Percentiles rank a stretch among this genome's conserved stretches.
These are phyloP conservation scores for Hortiboletus flavorubellus DNA, from an alignment of 768 basidiomycete species.

Conservation along the genomic window DNA sequence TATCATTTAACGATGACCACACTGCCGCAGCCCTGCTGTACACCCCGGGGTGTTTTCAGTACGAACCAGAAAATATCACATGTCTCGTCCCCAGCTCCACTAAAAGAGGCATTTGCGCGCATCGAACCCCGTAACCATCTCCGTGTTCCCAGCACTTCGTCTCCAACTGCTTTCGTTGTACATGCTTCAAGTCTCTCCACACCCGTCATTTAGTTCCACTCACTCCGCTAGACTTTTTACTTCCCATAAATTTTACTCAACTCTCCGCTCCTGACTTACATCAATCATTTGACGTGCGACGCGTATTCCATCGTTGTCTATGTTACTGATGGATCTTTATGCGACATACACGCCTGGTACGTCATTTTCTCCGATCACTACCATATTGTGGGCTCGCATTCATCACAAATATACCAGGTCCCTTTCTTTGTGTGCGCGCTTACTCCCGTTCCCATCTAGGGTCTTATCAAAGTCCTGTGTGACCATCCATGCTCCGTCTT, in stretches of 20 bases:
- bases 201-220: not conserved
- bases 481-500: not conserved
- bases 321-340: not conserved
- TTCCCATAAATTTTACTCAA: not conserved
- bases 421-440: not conserved
- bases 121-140: not conserved
- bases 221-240: not conserved
- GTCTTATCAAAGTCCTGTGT: not conserved
- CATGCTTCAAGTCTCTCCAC: conserved; percentile 1
- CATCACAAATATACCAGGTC: conserved; percentile 2
- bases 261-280: not conserved
- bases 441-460: not conserved
- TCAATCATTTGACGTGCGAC: not conserved
- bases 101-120: not conserved
- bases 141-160: not conserved
- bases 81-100: too few relatives aligned
- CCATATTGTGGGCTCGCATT: not conserved
- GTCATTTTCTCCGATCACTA: not conserved
- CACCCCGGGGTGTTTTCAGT: not conserved
- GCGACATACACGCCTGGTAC: conserved; percentile 6
- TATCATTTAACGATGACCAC: not conserved
- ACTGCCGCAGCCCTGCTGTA: not conserved
- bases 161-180: conserved; percentile 2
- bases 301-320: not conserved
- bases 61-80: not conserved